Evolutionary conservation across 176 grass and related monocot genomes (phyloP).

Genomic region (Poa annua): DNA sequence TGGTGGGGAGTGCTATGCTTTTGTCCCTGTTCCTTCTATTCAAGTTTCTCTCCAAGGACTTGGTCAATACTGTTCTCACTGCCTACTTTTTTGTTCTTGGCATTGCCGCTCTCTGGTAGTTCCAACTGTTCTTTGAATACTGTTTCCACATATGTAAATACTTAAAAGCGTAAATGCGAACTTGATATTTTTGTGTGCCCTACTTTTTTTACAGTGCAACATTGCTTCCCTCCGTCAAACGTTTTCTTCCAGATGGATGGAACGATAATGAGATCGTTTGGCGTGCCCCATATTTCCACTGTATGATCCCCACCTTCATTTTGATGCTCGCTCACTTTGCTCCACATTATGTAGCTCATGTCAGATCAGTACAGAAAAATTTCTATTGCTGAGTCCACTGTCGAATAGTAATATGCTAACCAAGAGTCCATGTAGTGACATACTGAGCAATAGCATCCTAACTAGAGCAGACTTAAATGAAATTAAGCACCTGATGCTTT

Average conservation of each 20-base stretch:
- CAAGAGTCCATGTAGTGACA: conserved; percentile 1
- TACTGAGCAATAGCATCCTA: background rate
- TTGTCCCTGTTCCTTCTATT: conserved; percentile 89
- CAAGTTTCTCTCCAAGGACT: conserved; percentile 95
- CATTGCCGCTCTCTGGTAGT: conserved; percentile 84
- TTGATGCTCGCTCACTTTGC: background rate
- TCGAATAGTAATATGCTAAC: background rate
- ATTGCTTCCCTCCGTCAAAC: conserved; percentile 75
- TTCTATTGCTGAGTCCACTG: background rate
- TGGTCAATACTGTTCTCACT: conserved; percentile 91
- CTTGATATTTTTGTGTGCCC: background rate
- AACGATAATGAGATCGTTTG: conserved; percentile 68
- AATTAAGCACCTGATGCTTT: background rate
- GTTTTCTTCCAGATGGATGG: conserved; percentile 86
- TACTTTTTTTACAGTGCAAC: conserved; percentile 65
- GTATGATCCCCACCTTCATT: conserved; percentile 50
- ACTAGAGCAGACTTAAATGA: background rate
- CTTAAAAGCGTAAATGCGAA: conserved; percentile 4
- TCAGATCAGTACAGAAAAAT: conserved; percentile 6
- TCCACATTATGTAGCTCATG: conserved; percentile 14
- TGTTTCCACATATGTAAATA: conserved; percentile 30
- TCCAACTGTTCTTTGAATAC: conserved; percentile 12
- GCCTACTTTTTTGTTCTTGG: conserved; percentile 98
- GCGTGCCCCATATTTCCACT: conserved; percentile 65
- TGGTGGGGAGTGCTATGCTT: conserved; percentile 97